Conservation (phyloP, 768 basidiomycete genomes). For the Wakefieldia striispora region DNA sequence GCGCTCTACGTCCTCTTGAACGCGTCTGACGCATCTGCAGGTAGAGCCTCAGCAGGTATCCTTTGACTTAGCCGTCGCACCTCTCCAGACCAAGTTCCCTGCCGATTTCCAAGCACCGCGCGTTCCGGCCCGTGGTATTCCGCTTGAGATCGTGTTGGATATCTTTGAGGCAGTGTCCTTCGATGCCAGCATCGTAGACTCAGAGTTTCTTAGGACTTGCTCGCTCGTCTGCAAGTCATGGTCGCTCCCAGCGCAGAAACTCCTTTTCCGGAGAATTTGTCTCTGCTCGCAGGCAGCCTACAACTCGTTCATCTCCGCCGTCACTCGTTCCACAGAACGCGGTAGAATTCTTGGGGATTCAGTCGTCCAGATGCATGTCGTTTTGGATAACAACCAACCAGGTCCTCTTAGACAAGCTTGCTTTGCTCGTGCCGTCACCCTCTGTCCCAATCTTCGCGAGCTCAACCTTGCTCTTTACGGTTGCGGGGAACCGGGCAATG, state of each 20-base stretch:
- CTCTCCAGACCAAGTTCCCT: conserved; percentile 22
- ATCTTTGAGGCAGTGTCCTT: conserved; percentile 60
- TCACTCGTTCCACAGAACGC: conserved; percentile 44
- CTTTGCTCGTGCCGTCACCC: conserved; percentile 55
- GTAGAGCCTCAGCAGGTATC: conserved; percentile 37
- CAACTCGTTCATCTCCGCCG: conserved; percentile 51
- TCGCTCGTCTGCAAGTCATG: conserved; percentile 67
- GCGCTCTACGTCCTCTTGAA: background rate
- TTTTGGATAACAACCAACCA: conserved; percentile 70
- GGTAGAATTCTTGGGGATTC: conserved; percentile 52
- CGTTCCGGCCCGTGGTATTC: conserved; percentile 39
- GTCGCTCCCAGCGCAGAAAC: conserved; percentile 61
- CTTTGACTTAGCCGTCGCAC: conserved; percentile 36
- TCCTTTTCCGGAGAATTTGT: conserved; percentile 57
- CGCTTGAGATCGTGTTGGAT: conserved; percentile 60
- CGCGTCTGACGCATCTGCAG: conserved; percentile 19
- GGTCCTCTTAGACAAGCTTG: conserved; percentile 50
- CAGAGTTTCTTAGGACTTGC: conserved; percentile 47
- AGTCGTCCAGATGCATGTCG: conserved; percentile 51
- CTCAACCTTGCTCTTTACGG: conserved; percentile 62
- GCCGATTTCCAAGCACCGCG: conserved; percentile 15
- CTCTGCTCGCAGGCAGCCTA: conserved; percentile 54
- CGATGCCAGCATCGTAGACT: conserved; percentile 36
- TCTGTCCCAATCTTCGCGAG: conserved; percentile 58
- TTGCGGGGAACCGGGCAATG: conserved; percentile 47